Conservation (phyloP, 352 stramenopile species). For the Lagenidium giganteum region DNA sequence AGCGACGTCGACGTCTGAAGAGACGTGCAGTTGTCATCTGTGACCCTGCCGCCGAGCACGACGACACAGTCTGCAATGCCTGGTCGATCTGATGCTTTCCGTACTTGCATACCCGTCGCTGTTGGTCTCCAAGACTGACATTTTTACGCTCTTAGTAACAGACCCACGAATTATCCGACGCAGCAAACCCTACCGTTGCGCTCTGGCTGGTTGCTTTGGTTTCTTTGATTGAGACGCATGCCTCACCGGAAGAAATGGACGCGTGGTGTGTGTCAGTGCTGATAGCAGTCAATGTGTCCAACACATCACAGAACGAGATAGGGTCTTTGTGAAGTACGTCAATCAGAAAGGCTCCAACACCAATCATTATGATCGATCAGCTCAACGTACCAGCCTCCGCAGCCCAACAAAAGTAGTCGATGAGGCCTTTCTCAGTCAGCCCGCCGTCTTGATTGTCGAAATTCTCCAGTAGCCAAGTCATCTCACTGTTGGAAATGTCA, state of each 20-base stretch:
- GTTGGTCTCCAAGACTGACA: too few relatives aligned
- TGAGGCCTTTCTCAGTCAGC: slow-evolving; percentile 48
- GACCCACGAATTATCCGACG: too few relatives aligned
- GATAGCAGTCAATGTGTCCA: slow-evolving; percentile 52
- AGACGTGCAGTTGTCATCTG: slow-evolving; percentile 16
- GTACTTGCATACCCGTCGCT: too few relatives aligned
- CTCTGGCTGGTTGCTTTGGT: slow-evolving; percentile 9
- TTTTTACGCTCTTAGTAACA: too few relatives aligned
- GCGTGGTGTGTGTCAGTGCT: slow-evolving; percentile 56
- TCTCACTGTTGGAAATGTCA: slow-evolving; percentile 16
- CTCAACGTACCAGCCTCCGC: slow-evolving; percentile 42
- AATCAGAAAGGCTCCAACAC: not conserved
- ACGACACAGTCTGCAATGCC: slow-evolving; percentile 54
- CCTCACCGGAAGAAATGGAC: slow-evolving; percentile 24
- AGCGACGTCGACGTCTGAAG: slow-evolving; percentile 31
- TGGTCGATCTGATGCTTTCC: too few relatives aligned
- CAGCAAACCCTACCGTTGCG: slow-evolving; percentile 6
- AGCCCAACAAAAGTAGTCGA: slow-evolving; percentile 69
- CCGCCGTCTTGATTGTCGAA: slow-evolving; percentile 36
- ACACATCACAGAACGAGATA: slow-evolving; percentile 43
- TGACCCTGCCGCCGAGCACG: slow-evolving; percentile 49
- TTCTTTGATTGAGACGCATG: slow-evolving; percentile 14
- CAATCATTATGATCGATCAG: not conserved
- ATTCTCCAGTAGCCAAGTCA: slow-evolving; percentile 47
- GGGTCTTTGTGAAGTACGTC: slow-evolving; percentile 28